Evolutionary conservation across 1,139 yeast species (phyloP), one percentile per base, ranked within the genome.

Genomic region (Pichia kudriavzevii): DNA sequence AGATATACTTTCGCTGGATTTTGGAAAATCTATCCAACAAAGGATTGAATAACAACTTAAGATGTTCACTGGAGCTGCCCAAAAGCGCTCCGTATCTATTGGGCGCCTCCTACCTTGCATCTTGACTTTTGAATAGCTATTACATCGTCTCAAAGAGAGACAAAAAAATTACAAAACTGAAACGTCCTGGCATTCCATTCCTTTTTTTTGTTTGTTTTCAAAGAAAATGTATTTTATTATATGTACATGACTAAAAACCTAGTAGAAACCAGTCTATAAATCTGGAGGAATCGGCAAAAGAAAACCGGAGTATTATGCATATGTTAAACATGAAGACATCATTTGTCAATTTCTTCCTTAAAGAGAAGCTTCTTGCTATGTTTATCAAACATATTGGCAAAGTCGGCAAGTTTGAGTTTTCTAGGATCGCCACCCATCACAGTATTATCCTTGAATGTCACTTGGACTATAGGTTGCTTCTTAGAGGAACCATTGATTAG

Each of bases 361-460:
- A 81, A 66, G 31, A 72, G 73, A 50, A 81, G 61, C 52, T 74
- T 70, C 62, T 87, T 74, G 4, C 88, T 79, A 52, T 81, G 88
- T 39, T 76, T 63, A 52, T 80, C 82, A 41, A 81, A 72, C 47
- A 64, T 57, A 29, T 71, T 72, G 7, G 69, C 59, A 38, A 80
- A 59, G 45, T 79, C 88, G 21, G 60, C 66, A 44, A 76, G 67
- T 11, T 56, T 61, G 53, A 72, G 59, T 3, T 54, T 53, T 4
- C 66, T 58, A 3, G 95, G 95, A 53, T 85, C 83, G 5, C 76
- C 74, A 38, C 69, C 69, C 62, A 85, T 63, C 6, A 67, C 69
- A 39, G 75, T 72, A 50, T 88, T 91, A 59, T 88, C 96, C 59
- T 82, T 83, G 63, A 73, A 88, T 1, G 79, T 75, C 13, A 88